These are phyloP conservation scores for Catharanthus roseus DNA, from an alignment of 257 asterid genomes.

Conservation along the genomic window DNA sequence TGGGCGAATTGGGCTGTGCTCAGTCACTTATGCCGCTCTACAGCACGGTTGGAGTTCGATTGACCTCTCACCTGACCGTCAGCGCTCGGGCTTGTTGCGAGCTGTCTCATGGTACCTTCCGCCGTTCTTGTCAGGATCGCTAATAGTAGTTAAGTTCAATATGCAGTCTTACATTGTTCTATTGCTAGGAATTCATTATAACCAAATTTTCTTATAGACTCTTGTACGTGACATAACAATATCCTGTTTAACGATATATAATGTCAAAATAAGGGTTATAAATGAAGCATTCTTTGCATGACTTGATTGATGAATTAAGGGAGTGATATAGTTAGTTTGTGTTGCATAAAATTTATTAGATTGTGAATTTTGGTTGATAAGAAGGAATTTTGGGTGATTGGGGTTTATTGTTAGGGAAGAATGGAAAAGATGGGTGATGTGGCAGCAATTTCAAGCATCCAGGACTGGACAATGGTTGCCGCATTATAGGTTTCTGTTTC, in stretches of 20 bases:
- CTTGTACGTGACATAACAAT: background rate
- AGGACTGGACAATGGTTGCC: constrained; percentile 31
- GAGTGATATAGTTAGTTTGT: constrained; percentile 12
- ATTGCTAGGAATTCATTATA: constrained; percentile 2
- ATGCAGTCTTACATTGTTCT: constrained; percentile 53
- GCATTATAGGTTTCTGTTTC: constrained; percentile 37
- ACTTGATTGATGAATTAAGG: constrained; percentile 11
- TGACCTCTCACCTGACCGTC: constrained; percentile 68
- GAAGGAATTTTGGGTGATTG: constrained; percentile 34
- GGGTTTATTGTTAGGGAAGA: constrained; percentile 51
- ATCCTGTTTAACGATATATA: background rate
- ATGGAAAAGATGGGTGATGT: constrained; percentile 56
- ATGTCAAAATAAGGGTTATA: background rate
- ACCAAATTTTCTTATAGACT: background rate
- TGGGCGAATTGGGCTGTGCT: constrained; percentile 69
- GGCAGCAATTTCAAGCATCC: constrained; percentile 36
- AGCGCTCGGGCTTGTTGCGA: constrained; percentile 82
- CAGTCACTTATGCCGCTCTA: constrained; percentile 70
- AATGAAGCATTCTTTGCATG: background rate
- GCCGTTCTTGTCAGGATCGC: constrained; percentile 99
- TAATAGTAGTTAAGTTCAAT: constrained; percentile 53
- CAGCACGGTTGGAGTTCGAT: constrained; percentile 37
- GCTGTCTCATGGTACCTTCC: constrained; percentile 93
- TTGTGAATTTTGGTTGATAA: constrained; percentile 38
- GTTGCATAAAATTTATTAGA: constrained; percentile 19